Conservation (phyloP, 2,329 filamentous ascomycete genomes). For the Corniculantispora saksenae region DNA sequence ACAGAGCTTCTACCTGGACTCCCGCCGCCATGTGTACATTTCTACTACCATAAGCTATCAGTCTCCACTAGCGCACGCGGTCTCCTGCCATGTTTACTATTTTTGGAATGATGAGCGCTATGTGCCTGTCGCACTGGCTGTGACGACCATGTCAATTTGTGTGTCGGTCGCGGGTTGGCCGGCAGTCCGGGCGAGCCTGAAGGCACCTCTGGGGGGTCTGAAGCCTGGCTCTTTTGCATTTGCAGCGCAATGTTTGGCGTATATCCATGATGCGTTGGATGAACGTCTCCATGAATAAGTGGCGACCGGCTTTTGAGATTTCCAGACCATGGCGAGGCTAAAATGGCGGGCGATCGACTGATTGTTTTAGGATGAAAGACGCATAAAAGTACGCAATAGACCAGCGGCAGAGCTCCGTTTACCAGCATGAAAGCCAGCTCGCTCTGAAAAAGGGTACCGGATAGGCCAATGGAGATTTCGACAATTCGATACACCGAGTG, state of each 20-base stretch:
- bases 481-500: slow-evolving; percentile 13
- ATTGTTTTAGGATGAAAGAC: neutral
- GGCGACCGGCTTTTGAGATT: neutral
- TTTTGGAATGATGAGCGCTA: neutral
- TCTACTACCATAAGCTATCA: slow-evolving; percentile 1
- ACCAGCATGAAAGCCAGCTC: slow-evolving; percentile 9
- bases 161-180: neutral
- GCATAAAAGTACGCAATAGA: neutral
- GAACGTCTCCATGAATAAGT: neutral
- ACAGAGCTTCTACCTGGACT: too few species aligned
- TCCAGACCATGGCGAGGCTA: neutral
- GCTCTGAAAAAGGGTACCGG: slow-evolving; percentile 3
- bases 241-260: neutral
- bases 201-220: neutral
- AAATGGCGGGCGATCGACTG: neutral
- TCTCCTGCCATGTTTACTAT: neutral
- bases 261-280: neutral
- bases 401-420: neutral
- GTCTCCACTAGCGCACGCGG: neutral
- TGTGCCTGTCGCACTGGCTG: neutral
- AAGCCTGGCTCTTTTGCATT: neutral
- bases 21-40: neutral
- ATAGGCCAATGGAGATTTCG: neutral
- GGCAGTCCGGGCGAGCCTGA: neutral
- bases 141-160: neutral